A percentile compares a stretch with the other conserved stretches of the same genome.
These are phyloP conservation scores for Avena eriantha DNA, from an alignment of 176 grass and related monocot genomes.

Conservation along the genomic window DNA sequence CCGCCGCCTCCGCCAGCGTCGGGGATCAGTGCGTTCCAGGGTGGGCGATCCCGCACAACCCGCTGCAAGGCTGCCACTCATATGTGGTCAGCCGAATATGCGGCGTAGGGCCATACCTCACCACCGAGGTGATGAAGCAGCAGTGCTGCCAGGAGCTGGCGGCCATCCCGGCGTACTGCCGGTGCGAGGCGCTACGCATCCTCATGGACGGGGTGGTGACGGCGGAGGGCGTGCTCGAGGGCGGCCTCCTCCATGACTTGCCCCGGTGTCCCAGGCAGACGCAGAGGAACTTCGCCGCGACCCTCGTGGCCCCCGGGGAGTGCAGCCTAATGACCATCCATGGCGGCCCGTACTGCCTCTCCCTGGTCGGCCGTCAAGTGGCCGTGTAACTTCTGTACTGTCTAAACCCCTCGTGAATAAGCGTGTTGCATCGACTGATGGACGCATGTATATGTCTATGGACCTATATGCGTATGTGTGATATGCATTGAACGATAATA, in stretches of 20 bases:
- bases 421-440: not conserved
- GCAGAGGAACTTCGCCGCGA: slow-evolving; percentile 6
- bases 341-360: not conserved
- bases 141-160: slow-evolving; percentile 1
- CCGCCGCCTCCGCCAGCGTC: not conserved
- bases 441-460: not conserved
- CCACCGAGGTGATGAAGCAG: not conserved
- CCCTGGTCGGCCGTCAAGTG: not conserved
- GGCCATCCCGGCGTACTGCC: not conserved
- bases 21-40: not conserved
- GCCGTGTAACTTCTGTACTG: not conserved
- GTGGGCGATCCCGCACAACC: not conserved
- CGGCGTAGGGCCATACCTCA: not conserved
- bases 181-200: slow-evolving; percentile 19
- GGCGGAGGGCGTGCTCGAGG: not conserved
- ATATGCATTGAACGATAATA: not conserved
- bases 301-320: not conserved
- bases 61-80: not conserved
- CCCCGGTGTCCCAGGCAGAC: not conserved
- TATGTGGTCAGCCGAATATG: not conserved
- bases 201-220: slow-evolving; percentile 26
- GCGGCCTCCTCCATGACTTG: not conserved
- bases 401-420: not conserved
- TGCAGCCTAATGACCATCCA: slow-evolving; percentile 11
- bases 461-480: not conserved